A percentile compares a stretch with the other conserved stretches of the same genome.
These are phyloP conservation scores for Lunularia cruciata DNA, from an alignment of 225 moss, liverwort and hornwort species.

Conservation along the genomic window DNA sequence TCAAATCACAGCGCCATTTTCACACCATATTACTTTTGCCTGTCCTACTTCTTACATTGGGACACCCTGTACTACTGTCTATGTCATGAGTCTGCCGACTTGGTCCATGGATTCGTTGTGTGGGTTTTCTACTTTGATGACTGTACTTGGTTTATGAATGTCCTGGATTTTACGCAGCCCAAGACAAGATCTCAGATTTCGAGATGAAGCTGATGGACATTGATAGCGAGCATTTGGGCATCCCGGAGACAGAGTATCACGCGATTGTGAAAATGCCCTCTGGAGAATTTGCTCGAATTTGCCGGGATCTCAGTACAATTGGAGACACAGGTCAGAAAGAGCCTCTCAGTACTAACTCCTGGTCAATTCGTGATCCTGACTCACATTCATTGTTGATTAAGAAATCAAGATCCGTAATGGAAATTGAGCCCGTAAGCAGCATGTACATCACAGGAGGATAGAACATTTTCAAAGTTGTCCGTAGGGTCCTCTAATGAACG, in stretches of 20 bases:
- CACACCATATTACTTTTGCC: no score
- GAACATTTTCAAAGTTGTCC: no score
- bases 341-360: background rate
- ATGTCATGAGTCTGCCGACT: no score
- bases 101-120: no score
- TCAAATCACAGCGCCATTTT: no score
- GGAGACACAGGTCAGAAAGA: slow-evolving; percentile 57
- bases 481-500: no score
- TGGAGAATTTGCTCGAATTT: slow-evolving; percentile 64
- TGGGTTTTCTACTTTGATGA: no score
- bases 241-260: slow-evolving; percentile 62
- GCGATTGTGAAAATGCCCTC: slow-evolving; percentile 73
- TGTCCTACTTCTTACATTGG: no score
- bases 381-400: background rate
- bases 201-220: slow-evolving; percentile 92
- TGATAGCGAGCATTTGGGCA: slow-evolving; percentile 77
- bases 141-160: slow-evolving; percentile 76
- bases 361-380: background rate
- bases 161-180: no score
- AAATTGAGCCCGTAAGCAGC: background rate
- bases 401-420: background rate
- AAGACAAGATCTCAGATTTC: slow-evolving; percentile 71
- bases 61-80: no score
- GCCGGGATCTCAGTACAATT: slow-evolving; percentile 69
- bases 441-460: no score